Conservation (phyloP, 495 filamentous ascomycete species). For the Bryoglossum gracile region DNA sequence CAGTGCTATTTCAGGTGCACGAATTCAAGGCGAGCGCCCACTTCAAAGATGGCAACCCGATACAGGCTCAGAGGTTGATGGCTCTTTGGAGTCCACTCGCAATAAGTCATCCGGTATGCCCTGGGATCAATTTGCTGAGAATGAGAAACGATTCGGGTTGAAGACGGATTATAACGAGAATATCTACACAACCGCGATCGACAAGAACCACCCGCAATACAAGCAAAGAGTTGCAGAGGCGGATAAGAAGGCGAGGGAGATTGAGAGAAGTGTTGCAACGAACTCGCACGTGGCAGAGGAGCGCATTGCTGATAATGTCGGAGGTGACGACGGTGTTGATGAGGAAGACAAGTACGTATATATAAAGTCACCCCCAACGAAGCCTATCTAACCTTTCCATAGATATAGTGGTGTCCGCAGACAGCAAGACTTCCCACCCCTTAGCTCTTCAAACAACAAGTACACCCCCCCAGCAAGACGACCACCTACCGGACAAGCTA, state of each 20-base stretch:
- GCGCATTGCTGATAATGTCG: constrained; percentile 56
- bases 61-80: constrained; percentile 47
- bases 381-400: no score
- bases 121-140: constrained; percentile 95
- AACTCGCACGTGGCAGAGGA: constrained; percentile 87
- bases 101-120: constrained; percentile 30
- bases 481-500: constrained; percentile 64
- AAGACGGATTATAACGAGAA: constrained; percentile 87
- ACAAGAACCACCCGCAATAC: constrained; percentile 74
- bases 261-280: constrained; percentile 59
- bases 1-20: constrained; percentile 73
- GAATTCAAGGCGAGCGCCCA: constrained; percentile 60
- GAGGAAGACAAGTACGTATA: constrained; percentile 81
- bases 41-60: constrained; percentile 83
- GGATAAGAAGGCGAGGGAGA: constrained; percentile 80
- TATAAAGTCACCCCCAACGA: no score
- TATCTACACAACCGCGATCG: constrained; percentile 86
- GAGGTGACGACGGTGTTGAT: constrained; percentile 58
- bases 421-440: constrained; percentile 60
- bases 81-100: constrained; percentile 56
- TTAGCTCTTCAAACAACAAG: constrained; percentile 51
- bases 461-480: constrained; percentile 87
- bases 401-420: constrained; percentile 91
- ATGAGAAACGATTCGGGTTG: constrained; percentile 79
- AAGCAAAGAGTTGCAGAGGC: constrained; percentile 68